Conservation (phyloP, 2,329 filamentous ascomycete species). For the Thielaviopsis ethacetica region DNA sequence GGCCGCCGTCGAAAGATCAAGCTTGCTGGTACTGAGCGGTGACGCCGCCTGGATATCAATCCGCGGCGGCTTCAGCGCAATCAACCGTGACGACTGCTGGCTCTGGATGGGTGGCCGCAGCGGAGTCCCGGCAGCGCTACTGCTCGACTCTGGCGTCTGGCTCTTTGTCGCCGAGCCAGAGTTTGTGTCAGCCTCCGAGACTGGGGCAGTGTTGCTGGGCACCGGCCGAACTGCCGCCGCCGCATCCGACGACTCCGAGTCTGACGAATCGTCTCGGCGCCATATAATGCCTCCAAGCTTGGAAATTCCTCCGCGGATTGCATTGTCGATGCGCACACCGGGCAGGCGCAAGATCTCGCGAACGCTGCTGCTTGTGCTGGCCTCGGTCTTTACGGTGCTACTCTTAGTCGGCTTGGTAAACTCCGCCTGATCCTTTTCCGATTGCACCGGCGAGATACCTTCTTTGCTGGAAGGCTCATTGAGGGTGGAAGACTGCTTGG, state of each 20-base stretch:
- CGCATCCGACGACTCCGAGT: conserved; percentile 12
- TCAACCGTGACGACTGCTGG: conserved; percentile 28
- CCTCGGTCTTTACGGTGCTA: conserved; percentile 5
- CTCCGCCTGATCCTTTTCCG: not conserved
- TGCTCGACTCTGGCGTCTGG: not conserved
- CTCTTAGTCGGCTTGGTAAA: not conserved
- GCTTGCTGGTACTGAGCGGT: conserved; percentile 13
- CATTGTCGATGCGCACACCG: conserved; percentile 54
- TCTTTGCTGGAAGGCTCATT: not conserved
- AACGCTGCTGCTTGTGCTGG: conserved; percentile 38
- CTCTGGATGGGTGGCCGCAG: conserved; percentile 19
- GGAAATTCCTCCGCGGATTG: conserved; percentile 44
- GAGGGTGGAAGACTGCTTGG: not conserved
- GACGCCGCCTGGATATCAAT: conserved; percentile 30
- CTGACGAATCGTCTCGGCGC: conserved; percentile 28
- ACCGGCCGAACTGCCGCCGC: conserved; percentile 7
- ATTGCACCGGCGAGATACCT: not conserved
- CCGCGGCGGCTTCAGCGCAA: conserved; percentile 31
- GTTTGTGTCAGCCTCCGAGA: not conserved
- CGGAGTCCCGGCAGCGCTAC: not conserved
- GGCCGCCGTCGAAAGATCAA: not conserved
- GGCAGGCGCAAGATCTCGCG: conserved; percentile 45
- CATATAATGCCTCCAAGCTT: conserved; percentile 41
- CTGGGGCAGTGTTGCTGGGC: conserved; percentile 8
- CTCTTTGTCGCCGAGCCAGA: not conserved